Conservation (phyloP, 2,329 filamentous ascomycete species). For the Intubia oerlemansii region DNA sequence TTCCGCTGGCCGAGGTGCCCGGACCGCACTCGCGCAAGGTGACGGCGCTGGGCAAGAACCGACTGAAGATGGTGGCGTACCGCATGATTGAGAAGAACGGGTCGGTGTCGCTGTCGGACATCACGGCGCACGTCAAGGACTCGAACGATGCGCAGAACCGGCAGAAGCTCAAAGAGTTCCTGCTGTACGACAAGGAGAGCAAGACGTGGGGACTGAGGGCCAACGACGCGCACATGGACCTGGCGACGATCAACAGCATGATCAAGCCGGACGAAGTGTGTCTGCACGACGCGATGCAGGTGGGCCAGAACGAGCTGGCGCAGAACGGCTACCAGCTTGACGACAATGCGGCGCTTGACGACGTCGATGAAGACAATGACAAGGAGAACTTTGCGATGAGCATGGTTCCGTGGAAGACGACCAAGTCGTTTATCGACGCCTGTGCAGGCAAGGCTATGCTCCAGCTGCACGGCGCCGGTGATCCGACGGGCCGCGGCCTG, state of each 20-base stretch:
- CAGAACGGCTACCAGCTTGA: slow-evolving; percentile 69
- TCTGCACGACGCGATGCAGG: slow-evolving; percentile 87
- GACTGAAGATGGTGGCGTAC: slow-evolving; percentile 89
- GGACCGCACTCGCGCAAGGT: slow-evolving; percentile 87
- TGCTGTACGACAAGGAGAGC: slow-evolving; percentile 70
- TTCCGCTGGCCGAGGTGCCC: slow-evolving; percentile 80
- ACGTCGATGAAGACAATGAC: slow-evolving; percentile 38
- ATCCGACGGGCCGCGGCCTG: slow-evolving; percentile 80
- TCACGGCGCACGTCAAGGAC: slow-evolving; percentile 81
- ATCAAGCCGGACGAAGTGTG: slow-evolving; percentile 93
- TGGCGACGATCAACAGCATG: slow-evolving; percentile 61
- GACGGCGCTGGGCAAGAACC: slow-evolving; percentile 89
- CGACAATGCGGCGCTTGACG: slow-evolving; percentile 39
- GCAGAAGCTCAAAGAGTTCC: slow-evolving; percentile 92
- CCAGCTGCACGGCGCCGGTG: slow-evolving; percentile 79
- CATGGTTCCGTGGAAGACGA: slow-evolving; percentile 89
- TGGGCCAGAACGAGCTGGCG: slow-evolving; percentile 73
- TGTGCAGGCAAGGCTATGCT: slow-evolving; percentile 94
- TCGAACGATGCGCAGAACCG: slow-evolving; percentile 90
- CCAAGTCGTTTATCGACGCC: slow-evolving; percentile 88
- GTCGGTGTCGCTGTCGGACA: slow-evolving; percentile 55
- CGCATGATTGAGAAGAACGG: slow-evolving; percentile 64
- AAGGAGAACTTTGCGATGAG: slow-evolving; percentile 65
- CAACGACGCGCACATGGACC: slow-evolving; percentile 57
- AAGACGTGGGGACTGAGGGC: slow-evolving; percentile 69